A percentile compares a stretch with the other conserved stretches of the same genome.
phyloP scores from a whole-genome alignment of 352 stramenopile species.

The Phytophthora sp. region DNA sequence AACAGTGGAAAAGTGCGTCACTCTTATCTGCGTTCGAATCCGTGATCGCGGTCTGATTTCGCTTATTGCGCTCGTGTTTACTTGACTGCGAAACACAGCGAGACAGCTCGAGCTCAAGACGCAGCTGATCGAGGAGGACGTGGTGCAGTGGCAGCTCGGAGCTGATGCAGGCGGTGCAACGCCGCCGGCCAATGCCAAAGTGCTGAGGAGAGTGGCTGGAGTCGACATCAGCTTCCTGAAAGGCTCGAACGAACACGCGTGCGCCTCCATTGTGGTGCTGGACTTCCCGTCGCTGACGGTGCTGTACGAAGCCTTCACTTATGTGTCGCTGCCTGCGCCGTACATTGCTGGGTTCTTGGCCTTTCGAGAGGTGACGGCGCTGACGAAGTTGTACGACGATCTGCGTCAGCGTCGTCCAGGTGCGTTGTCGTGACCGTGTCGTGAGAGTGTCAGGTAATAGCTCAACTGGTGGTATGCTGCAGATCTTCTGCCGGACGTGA shows the following conservation, averaged over 20 bases:
- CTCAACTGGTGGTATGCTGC: too few species aligned
- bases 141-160: slow-evolving; percentile 46
- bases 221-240: slow-evolving; percentile 90
- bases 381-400: slow-evolving; percentile 73
- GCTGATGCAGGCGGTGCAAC: background rate
- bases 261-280: slow-evolving; percentile 82
- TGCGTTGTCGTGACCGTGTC: slow-evolving; percentile 14
- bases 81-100: slow-evolving; percentile 20
- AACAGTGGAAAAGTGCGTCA: slow-evolving; percentile 38
- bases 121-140: slow-evolving; percentile 50
- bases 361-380: slow-evolving; percentile 78
- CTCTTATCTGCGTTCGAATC: too few species aligned
- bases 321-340: slow-evolving; percentile 78
- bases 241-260: slow-evolving; percentile 79
- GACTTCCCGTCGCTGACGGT: slow-evolving; percentile 64
- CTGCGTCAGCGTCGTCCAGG: slow-evolving; percentile 57
- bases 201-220: slow-evolving; percentile 58
- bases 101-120: slow-evolving; percentile 70
- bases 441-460: too few species aligned
- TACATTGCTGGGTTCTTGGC: slow-evolving; percentile 86
- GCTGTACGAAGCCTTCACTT: slow-evolving; percentile 85
- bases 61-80: too few species aligned
- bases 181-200: slow-evolving; percentile 1
- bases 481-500: slow-evolving; percentile 84
- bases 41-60: too few species aligned